Conservation (phyloP, 228 moss, liverwort and hornwort species). For the Sphagnum magellanicum region DNA sequence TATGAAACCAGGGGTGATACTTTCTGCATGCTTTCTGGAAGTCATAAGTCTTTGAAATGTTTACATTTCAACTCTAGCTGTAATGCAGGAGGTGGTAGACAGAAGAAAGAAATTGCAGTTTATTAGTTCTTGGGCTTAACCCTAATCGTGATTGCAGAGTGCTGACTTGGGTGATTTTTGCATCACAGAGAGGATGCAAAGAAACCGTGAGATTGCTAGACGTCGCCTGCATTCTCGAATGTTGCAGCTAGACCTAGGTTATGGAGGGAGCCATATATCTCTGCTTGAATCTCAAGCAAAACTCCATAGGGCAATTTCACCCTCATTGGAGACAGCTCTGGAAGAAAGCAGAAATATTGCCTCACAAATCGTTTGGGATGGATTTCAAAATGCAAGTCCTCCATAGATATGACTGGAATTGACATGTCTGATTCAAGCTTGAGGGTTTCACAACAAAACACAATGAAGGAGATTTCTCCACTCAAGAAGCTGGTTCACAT, state of each 20-base stretch:
- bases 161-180: background rate
- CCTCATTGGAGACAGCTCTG: background rate
- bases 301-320: background rate
- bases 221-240: constrained; percentile 14
- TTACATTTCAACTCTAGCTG: too few relatives aligned
- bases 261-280: constrained; percentile 3
- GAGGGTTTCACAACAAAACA: background rate
- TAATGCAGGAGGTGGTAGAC: too few relatives aligned
- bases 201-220: constrained; percentile 15
- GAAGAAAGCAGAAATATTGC: background rate
- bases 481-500: background rate
- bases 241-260: background rate
- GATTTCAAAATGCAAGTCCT: too few relatives aligned
- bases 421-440: background rate
- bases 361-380: too few relatives aligned
- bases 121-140: too few relatives aligned
- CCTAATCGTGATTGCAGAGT: too few relatives aligned
- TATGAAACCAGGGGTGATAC: too few relatives aligned
- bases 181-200: constrained; percentile 18
- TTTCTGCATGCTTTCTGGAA: too few relatives aligned
- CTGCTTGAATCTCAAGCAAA: background rate
- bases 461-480: background rate
- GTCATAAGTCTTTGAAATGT: too few relatives aligned
- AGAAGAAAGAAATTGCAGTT: too few relatives aligned
- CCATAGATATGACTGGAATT: background rate